Conservation (phyloP, 169 alveolate genomes). For the Plasmodium billcollinsi region DNA sequence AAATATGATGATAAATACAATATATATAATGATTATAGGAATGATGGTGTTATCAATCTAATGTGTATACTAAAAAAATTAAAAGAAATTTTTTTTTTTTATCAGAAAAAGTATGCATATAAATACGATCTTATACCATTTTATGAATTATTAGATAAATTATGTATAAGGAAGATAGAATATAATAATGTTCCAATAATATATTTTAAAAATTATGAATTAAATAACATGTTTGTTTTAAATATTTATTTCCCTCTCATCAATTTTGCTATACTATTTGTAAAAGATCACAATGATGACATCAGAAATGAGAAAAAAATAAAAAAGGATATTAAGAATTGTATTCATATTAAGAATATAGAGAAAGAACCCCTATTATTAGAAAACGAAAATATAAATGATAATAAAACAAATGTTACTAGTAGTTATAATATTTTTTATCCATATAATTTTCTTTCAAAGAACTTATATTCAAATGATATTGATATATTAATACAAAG, state of each 20-base stretch:
- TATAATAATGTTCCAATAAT: conserved; percentile 43
- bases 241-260: conserved; percentile 60
- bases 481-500: conserved; percentile 64
- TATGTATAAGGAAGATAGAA: conserved; percentile 49
- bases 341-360: neutral
- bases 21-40: neutral
- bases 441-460: neutral
- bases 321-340: neutral
- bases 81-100: conserved; percentile 50
- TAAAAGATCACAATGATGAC: conserved; percentile 16
- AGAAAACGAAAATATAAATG: neutral
- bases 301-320: conserved; percentile 17
- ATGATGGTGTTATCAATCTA: neutral
- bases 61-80: conserved; percentile 28
- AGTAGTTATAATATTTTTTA: neutral
- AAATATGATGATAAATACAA: neutral
- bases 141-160: conserved; percentile 36
- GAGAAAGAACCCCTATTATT: neutral
- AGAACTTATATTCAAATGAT: conserved; percentile 9
- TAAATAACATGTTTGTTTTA: conserved; percentile 56
- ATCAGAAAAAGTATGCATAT: conserved; percentile 64
- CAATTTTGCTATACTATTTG: conserved; percentile 51
- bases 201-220: conserved; percentile 70
- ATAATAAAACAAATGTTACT: neutral
- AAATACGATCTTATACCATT: conserved; percentile 49